Percentiles rank a stretch among this genome's conserved stretches.
These are phyloP conservation scores for Astrephomene gubernaculifera DNA, from an alignment of 139 green algal genomes.

Conservation along the genomic window DNA sequence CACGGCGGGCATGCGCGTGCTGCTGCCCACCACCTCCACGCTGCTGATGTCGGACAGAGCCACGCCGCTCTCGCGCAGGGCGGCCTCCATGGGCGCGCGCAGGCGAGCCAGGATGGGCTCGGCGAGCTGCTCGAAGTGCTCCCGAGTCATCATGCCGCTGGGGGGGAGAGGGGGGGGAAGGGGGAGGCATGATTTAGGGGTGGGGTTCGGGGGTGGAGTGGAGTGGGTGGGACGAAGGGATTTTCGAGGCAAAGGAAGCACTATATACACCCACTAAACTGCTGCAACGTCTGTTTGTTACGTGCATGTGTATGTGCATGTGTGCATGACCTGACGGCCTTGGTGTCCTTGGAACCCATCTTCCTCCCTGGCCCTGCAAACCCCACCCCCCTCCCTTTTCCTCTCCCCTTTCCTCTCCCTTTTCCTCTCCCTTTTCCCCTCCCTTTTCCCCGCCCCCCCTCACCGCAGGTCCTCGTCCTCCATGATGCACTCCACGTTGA, in stretches of 20 bases:
- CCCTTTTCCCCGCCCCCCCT: not conserved
- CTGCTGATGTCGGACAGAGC: conserved; percentile 75
- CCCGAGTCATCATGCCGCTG: conserved; percentile 75
- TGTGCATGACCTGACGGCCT: no score
- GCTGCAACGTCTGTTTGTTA: no score
- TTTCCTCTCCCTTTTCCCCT: not conserved
- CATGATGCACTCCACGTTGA: conserved; percentile 97
- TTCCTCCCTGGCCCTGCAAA: no score
- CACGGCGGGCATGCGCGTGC: conserved; percentile 89
- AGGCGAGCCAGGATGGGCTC: conserved; percentile 76
- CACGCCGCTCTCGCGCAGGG: conserved; percentile 43
- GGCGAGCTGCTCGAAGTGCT: conserved; percentile 91
- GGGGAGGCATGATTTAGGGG: not conserved
- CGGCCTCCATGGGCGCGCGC: conserved; percentile 59
- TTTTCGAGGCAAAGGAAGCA: no score
- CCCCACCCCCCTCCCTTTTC: not conserved
- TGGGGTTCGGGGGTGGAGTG: no score
- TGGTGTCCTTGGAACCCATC: no score
- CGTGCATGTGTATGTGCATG: no score
- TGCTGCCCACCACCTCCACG: conserved; percentile 94
- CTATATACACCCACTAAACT: no score
- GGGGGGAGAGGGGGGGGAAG: not conserved
- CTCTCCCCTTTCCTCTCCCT: not conserved
- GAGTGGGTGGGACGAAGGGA: no score
- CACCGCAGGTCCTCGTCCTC: conserved; percentile 91